Evolutionary conservation across 805 yeast species (phyloP).

Genomic region (Schwanniomyces polymorphus): DNA sequence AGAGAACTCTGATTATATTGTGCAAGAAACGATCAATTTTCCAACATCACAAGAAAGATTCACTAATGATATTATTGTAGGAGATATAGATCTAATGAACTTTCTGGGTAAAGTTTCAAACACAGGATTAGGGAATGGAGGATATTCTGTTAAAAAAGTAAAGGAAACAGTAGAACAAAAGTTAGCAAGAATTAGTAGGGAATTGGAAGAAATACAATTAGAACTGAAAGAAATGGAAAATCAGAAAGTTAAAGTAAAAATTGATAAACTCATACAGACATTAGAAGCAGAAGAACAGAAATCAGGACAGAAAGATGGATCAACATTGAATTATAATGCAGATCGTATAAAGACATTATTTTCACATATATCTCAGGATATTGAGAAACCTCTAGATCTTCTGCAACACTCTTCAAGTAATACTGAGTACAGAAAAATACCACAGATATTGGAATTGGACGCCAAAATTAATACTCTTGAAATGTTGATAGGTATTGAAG

Average conservation of each 20-base stretch:
- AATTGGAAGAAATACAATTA: slow-evolving; percentile 34
- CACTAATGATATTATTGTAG: slow-evolving; percentile 21
- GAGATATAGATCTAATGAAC: slow-evolving; percentile 28
- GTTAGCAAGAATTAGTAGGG: slow-evolving; percentile 36
- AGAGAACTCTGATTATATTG: slow-evolving; percentile 10
- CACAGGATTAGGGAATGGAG: slow-evolving; percentile 17
- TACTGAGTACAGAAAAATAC: not conserved
- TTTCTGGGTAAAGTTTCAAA: slow-evolving; percentile 33
- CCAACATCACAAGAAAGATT: slow-evolving; percentile 20
- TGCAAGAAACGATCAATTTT: slow-evolving; percentile 10
- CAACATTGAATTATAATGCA: slow-evolving; percentile 2
- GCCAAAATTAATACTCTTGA: slow-evolving; percentile 22
- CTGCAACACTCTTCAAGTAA: not conserved
- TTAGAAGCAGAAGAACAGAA: slow-evolving; percentile 4
- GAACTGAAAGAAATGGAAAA: slow-evolving; percentile 7
- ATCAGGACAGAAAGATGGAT: not conserved
- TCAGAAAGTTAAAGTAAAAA: not conserved
- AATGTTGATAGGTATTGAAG: slow-evolving; percentile 16
- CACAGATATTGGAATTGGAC: slow-evolving; percentile 22
- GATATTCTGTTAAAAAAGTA: slow-evolving; percentile 19
- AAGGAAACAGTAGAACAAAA: slow-evolving; percentile 40
- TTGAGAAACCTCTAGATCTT: not conserved
- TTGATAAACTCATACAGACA: slow-evolving; percentile 5
- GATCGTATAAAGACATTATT: slow-evolving; percentile 7
- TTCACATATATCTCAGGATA: not conserved